These are phyloP conservation scores for Mitragyna speciosa DNA, from an alignment of 257 asterid genomes.

Conservation along the genomic window DNA sequence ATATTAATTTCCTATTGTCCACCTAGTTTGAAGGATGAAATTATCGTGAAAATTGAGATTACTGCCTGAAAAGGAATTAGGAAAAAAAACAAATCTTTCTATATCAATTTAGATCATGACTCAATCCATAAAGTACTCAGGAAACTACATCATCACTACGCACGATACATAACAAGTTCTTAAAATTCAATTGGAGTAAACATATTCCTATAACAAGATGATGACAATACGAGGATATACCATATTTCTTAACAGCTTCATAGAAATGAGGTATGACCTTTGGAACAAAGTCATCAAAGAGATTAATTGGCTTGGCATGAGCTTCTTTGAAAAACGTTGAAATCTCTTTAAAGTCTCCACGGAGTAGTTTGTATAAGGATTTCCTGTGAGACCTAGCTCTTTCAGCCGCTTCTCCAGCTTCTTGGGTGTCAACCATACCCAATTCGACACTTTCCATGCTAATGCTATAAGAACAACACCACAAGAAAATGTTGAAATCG, in stretches of 20 bases:
- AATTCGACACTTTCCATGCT: not conserved
- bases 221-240: not conserved
- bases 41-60: too few relatives aligned
- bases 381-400: slow-evolving; percentile 46
- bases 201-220: not conserved
- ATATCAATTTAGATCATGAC: too few relatives aligned
- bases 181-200: not conserved
- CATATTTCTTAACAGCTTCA: slow-evolving; percentile 27
- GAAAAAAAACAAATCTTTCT: too few relatives aligned
- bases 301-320: slow-evolving; percentile 29
- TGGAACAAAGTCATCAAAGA: slow-evolving; percentile 33
- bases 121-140: too few relatives aligned
- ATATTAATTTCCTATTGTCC: too few relatives aligned
- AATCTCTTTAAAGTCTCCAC: slow-evolving; percentile 43
- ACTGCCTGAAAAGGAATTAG: too few relatives aligned
- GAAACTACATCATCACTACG: too few relatives aligned
- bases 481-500: not conserved
- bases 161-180: too few relatives aligned
- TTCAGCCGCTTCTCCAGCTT: slow-evolving; percentile 37
- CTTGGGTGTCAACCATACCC: slow-evolving; percentile 38
- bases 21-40: too few relatives aligned
- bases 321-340: slow-evolving; percentile 19
- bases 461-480: not conserved
- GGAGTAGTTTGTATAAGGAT: slow-evolving; percentile 33
- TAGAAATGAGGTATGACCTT: slow-evolving; percentile 36